Conservation (phyloP, 768 basidiomycete genomes). For the Agaricus blazei region DNA sequence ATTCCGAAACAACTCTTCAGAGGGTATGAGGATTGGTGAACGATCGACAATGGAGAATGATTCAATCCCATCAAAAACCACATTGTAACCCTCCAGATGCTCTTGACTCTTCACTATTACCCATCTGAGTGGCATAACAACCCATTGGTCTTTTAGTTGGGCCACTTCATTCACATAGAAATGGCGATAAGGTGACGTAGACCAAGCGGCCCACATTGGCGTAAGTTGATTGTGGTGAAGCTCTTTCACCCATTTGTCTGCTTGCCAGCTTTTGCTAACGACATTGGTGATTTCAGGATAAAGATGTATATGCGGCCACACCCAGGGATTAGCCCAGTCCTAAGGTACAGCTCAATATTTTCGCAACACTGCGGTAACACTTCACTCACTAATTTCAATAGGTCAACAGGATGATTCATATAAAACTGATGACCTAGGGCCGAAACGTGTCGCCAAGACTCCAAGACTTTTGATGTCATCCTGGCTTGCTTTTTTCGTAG, state of each 20-base stretch:
- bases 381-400: constrained; percentile 13
- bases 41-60: too few species aligned
- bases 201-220: constrained; percentile 26
- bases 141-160: constrained; percentile 10
- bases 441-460: constrained; percentile 16
- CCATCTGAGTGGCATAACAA: constrained; percentile 19
- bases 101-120: constrained; percentile 10
- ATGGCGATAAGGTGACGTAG: constrained; percentile 4
- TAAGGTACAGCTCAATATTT: background rate
- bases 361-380: background rate
- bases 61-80: too few species aligned
- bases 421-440: constrained; percentile 24
- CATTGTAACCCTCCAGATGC: background rate
- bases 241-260: constrained; percentile 20
- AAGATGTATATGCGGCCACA: constrained; percentile 14
- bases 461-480: constrained; percentile 12
- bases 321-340: constrained; percentile 24
- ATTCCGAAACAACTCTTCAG: too few species aligned
- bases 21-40: too few species aligned
- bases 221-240: constrained; percentile 8
- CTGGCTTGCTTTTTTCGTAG: constrained; percentile 20
- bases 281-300: constrained; percentile 20
- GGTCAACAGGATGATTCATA: constrained; percentile 17
- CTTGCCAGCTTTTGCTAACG: constrained; percentile 23
- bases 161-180: constrained; percentile 22